phyloP scores from a whole-genome alignment of 768 basidiomycete genomes.

The Boletus pseudopeckii region DNA sequence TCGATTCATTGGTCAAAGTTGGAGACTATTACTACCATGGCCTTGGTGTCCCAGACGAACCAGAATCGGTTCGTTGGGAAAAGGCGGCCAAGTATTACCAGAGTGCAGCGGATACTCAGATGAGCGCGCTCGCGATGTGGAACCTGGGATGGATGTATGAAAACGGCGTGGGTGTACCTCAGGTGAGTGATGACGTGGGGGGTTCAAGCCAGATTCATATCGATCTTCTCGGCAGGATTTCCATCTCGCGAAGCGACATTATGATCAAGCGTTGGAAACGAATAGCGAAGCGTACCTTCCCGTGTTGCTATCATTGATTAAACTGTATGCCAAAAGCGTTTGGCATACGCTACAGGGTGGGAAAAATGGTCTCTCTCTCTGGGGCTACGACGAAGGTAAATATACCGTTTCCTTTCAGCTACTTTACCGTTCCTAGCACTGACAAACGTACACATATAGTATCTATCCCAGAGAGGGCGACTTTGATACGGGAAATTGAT shows the following conservation, averaged over 20 bases:
- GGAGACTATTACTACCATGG: conserved; percentile 97
- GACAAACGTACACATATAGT: conserved; percentile 12
- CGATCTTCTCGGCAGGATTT: conserved; percentile 60
- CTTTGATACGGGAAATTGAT: conserved; percentile 27
- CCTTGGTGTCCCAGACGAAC: conserved; percentile 70
- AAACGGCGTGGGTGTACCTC: conserved; percentile 87
- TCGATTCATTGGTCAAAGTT: conserved; percentile 97
- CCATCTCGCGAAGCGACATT: conserved; percentile 93
- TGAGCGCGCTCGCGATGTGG: conserved; percentile 96
- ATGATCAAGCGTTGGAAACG: conserved; percentile 85
- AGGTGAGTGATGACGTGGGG: conserved; percentile 43
- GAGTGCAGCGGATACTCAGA: conserved; percentile 87
- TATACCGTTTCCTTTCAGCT: conserved; percentile 6
- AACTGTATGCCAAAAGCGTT: conserved; percentile 77
- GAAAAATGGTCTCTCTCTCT: conserved; percentile 61
- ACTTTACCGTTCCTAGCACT: not conserved
- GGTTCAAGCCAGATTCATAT: not conserved
- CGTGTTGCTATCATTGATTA: conserved; percentile 74
- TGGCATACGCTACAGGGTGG: conserved; percentile 81
- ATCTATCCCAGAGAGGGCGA: conserved; percentile 22
- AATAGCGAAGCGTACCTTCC: conserved; percentile 89
- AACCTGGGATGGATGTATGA: conserved; percentile 99
- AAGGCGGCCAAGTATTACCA: conserved; percentile 94
- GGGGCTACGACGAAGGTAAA: conserved; percentile 55
- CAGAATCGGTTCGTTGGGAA: conserved; percentile 65